Conservation (phyloP, 768 basidiomycete species). For the Auricularia sp. region DNA sequence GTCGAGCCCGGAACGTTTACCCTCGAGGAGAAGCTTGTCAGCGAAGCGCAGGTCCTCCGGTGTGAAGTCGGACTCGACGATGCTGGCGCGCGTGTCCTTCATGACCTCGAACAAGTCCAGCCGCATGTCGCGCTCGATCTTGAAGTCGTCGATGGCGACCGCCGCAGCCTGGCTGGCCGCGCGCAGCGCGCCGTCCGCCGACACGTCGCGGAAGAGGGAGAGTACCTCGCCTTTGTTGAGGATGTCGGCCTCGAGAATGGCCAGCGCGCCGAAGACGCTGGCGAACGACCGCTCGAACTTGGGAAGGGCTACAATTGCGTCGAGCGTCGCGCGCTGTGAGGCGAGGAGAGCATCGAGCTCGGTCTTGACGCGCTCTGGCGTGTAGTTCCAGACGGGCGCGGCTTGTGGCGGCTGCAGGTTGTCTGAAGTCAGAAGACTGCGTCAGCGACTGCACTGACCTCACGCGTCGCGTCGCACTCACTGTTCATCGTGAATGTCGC, state of each 20-base stretch:
- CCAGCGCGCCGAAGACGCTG: slow-evolving; percentile 28
- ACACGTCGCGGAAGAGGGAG: slow-evolving; percentile 75
- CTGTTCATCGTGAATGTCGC: too few species aligned
- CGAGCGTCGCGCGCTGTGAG: slow-evolving; percentile 6
- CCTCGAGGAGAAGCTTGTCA: slow-evolving; percentile 73
- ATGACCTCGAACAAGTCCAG: slow-evolving; percentile 63
- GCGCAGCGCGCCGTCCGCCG: slow-evolving; percentile 60
- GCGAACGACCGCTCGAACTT: not conserved
- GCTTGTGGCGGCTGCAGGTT: slow-evolving; percentile 9
- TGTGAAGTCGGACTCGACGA: slow-evolving; percentile 40
- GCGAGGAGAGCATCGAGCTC: slow-evolving; percentile 9
- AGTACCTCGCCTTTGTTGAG: slow-evolving; percentile 47
- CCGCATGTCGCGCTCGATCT: slow-evolving; percentile 71
- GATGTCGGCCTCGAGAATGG: slow-evolving; percentile 47
- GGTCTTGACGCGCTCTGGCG: slow-evolving; percentile 5
- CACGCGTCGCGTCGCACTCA: too few species aligned
- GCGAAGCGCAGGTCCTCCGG: slow-evolving; percentile 64
- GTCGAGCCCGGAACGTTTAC: slow-evolving; percentile 67
- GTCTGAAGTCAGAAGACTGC: not conserved
- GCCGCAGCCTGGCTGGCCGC: slow-evolving; percentile 74
- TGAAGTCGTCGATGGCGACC: slow-evolving; percentile 58
- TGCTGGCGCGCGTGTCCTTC: slow-evolving; percentile 63
- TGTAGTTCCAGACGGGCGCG: slow-evolving; percentile 11
- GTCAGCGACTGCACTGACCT: too few species aligned
- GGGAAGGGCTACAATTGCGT: slow-evolving; percentile 10